phyloP scores from a whole-genome alignment of 1,139 yeast species.

The Lodderomyces parapsilosis region DNA sequence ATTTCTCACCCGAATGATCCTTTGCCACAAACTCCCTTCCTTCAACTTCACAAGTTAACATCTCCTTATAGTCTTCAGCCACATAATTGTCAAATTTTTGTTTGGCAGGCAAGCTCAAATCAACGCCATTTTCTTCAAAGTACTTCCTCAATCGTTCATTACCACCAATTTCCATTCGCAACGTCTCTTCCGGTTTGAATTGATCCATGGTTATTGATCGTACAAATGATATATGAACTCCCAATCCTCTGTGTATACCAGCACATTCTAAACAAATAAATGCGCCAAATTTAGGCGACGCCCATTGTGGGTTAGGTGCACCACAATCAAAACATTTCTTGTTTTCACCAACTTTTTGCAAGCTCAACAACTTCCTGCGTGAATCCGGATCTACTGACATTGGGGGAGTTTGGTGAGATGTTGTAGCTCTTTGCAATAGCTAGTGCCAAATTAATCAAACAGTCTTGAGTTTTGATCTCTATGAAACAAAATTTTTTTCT shows the following conservation, averaged over 20 bases:
- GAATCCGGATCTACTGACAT: slow-evolving; percentile 90
- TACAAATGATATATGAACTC: slow-evolving; percentile 96
- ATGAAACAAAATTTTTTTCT: not conserved
- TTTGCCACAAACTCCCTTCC: slow-evolving; percentile 70
- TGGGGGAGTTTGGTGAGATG: not conserved
- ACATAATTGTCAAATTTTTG: slow-evolving; percentile 81
- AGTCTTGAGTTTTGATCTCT: not conserved
- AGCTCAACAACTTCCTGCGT: slow-evolving; percentile 72
- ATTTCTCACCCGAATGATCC: slow-evolving; percentile 54
- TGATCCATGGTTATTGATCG: slow-evolving; percentile 97
- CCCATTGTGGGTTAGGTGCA: slow-evolving; percentile 99
- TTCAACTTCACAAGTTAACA: slow-evolving; percentile 70
- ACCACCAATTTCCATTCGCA: slow-evolving; percentile 94
- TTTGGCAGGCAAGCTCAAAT: slow-evolving; percentile 60
- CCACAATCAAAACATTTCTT: slow-evolving; percentile 91
- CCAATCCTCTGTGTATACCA: slow-evolving; percentile 92
- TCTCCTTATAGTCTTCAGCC: slow-evolving; percentile 92
- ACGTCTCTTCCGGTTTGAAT: slow-evolving; percentile 87
- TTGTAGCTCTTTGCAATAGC: not conserved
- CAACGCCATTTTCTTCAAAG: slow-evolving; percentile 74
- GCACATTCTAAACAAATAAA: slow-evolving; percentile 97
- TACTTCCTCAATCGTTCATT: slow-evolving; percentile 72
- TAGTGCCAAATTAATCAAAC: not conserved
- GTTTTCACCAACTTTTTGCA: slow-evolving; percentile 81
- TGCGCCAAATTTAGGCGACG: slow-evolving; percentile 95